A percentile compares a stretch with the other conserved stretches of the same genome.
These are phyloP conservation scores for Fusarium redolens DNA, from an alignment of 2,329 filamentous ascomycete genomes.

Conservation along the genomic window DNA sequence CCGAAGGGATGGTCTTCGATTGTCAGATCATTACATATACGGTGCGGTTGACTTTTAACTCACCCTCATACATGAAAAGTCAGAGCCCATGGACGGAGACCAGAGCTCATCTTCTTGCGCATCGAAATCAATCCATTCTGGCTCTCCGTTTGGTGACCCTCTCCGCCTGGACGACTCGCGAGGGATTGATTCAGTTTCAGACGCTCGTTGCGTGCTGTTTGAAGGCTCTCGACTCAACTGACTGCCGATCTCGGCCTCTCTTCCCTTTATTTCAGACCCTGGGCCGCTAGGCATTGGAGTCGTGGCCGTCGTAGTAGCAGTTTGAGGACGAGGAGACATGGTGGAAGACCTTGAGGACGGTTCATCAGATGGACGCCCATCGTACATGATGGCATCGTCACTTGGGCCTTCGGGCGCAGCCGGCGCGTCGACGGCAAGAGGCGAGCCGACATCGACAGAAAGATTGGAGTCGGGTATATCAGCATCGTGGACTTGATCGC, in stretches of 20 bases:
- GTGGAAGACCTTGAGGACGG: slow-evolving; percentile 55
- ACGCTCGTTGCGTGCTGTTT: slow-evolving; percentile 29
- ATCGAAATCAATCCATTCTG: slow-evolving; percentile 40
- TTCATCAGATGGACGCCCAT: slow-evolving; percentile 43
- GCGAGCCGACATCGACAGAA: slow-evolving; percentile 38
- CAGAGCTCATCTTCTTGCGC: slow-evolving; percentile 48
- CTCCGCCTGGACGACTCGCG: slow-evolving; percentile 27
- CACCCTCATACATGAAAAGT: slow-evolving; percentile 53
- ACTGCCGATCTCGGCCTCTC: slow-evolving; percentile 42
- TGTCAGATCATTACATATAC: slow-evolving; percentile 21
- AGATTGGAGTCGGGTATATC: slow-evolving; percentile 34
- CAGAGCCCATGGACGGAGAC: slow-evolving; percentile 53
- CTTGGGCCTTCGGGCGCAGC: slow-evolving; percentile 34
- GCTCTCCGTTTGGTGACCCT: slow-evolving; percentile 33
- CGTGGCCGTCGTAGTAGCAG: slow-evolving; percentile 48
- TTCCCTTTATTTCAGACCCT: slow-evolving; percentile 51
- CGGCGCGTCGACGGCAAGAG: slow-evolving; percentile 33
- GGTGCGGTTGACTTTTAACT: slow-evolving; percentile 25
- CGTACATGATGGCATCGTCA: slow-evolving; percentile 43
- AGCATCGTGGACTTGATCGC: slow-evolving; percentile 32
- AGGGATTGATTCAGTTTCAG: slow-evolving; percentile 31
- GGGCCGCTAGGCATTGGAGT: slow-evolving; percentile 48
- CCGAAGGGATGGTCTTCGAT: slow-evolving; percentile 75
- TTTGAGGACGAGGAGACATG: slow-evolving; percentile 57
- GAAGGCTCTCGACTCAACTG: slow-evolving; percentile 41